Evolutionary conservation across 257 asterid species (phyloP), one percentile per base, ranked within the genome.

Genomic region (Solanum verrucosum): DNA sequence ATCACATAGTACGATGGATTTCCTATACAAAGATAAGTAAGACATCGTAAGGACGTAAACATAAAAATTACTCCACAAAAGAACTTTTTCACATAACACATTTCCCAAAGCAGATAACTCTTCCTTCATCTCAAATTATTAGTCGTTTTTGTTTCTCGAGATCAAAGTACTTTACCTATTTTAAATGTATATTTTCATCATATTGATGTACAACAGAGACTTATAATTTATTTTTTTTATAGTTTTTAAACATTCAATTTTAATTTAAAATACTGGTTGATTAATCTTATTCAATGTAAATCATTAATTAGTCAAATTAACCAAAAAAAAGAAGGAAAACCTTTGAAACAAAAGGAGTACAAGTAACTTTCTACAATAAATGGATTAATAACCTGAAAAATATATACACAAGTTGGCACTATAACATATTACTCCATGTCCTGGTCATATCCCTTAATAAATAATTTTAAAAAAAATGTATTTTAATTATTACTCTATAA

Each of bases 1-100:
- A 91, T 83, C 18, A 96, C 98, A 93, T 90, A 95, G 88, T 92
- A 94, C 81, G 92, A 84, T 14, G 92, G 91, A 20, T 88, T 93
- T 42, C 99, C 98, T 96, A 29, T 9, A 29, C 42, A 81, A 79
- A 25, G 27, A 27, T 4, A 40, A 78, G 63, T 42, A 78, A 14
- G 18, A 25, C 4, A 25, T 23, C 15, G 5, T 12, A 21, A 52
- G 8, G 63, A 7, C 63, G 1, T 52, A 52, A 75, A 12, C 27
- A 37, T 35, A 75, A 75, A 3, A 14, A 18, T 6, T 52, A 52
- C 63, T 52, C 33, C 33, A 16, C 63, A 52, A 52, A 52, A 18
- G 56, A 46, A 46, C 56, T 13, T 46, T 46, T 46, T 46, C 56
- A 46, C 56, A 46, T 14, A 46, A 46, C 56, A 46, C 56, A 46